Conservation (phyloP, 768 basidiomycete species). For the Gyrodon lividus region DNA sequence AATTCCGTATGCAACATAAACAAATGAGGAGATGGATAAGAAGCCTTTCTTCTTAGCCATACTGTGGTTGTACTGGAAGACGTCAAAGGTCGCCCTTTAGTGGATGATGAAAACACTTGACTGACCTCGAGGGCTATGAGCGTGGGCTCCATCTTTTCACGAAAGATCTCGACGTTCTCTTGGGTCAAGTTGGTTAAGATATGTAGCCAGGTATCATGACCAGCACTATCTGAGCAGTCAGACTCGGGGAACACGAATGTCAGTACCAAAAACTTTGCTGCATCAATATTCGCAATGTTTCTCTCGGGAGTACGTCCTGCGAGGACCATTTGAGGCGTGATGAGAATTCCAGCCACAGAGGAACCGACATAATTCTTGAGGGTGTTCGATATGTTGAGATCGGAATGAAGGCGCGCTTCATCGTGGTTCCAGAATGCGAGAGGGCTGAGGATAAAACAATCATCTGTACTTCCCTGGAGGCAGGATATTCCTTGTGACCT, state of each 20-base stretch:
- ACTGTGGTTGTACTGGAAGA: slow-evolving; percentile 51
- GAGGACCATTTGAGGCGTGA: slow-evolving; percentile 75
- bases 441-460: slow-evolving; percentile 73
- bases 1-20: slow-evolving; percentile 73
- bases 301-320: slow-evolving; percentile 62
- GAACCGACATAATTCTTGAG: slow-evolving; percentile 52
- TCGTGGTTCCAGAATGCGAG: slow-evolving; percentile 75
- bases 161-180: slow-evolving; percentile 35
- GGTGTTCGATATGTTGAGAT: slow-evolving; percentile 57
- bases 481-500: slow-evolving; percentile 47
- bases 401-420: slow-evolving; percentile 48
- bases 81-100: slow-evolving; percentile 8
- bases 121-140: slow-evolving; percentile 47
- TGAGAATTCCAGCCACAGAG: slow-evolving; percentile 58
- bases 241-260: slow-evolving; percentile 82
- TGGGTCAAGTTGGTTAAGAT: slow-evolving; percentile 45
- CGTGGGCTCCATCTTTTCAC: slow-evolving; percentile 42
- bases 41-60: slow-evolving; percentile 44
- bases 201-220: slow-evolving; percentile 65
- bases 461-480: slow-evolving; percentile 48
- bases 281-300: slow-evolving; percentile 51
- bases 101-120: slow-evolving; percentile 13
- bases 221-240: slow-evolving; percentile 61
- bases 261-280: slow-evolving; percentile 69
- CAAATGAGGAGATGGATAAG: slow-evolving; percentile 65